phyloP scores from a whole-genome alignment of 2,329 filamentous ascomycete species.

The Arthrobotrys musiformis region DNA sequence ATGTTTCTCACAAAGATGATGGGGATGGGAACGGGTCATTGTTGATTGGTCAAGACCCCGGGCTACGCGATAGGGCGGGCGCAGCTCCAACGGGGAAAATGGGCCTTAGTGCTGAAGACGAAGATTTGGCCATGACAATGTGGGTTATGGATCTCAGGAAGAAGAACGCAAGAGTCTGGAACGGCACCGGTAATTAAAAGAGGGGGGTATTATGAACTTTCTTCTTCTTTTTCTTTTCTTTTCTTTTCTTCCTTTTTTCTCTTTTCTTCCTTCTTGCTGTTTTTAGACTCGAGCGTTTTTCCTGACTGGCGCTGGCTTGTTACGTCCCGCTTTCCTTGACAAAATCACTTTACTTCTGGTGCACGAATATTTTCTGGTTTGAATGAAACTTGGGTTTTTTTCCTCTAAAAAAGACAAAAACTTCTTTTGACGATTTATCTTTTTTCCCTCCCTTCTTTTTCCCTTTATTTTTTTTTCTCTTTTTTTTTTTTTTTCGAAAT shows the following conservation, averaged over 20 bases:
- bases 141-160: slow-evolving; percentile 42
- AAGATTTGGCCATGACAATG: slow-evolving; percentile 55
- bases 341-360: neutral
- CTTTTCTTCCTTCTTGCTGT: too few species aligned
- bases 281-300: neutral
- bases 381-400: neutral
- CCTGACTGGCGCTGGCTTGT: neutral
- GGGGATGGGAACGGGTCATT: neutral
- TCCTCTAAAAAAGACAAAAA: neutral
- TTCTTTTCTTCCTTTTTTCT: neutral
- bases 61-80: neutral
- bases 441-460: too few species aligned
- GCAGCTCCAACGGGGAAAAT: neutral
- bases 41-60: neutral
- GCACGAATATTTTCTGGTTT: neutral
- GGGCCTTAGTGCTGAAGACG: neutral
- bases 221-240: neutral
- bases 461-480: too few species aligned
- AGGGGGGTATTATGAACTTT: slow-evolving; percentile 11
- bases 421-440: neutral
- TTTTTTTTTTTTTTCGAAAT: too few species aligned
- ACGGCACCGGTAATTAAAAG: neutral
- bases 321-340: neutral
- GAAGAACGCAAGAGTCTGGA: slow-evolving; percentile 32
- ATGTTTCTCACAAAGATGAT: neutral